These are phyloP conservation scores for Leishmania arabica DNA, from an alignment of 208 protist genomes.

Conservation along the genomic window DNA sequence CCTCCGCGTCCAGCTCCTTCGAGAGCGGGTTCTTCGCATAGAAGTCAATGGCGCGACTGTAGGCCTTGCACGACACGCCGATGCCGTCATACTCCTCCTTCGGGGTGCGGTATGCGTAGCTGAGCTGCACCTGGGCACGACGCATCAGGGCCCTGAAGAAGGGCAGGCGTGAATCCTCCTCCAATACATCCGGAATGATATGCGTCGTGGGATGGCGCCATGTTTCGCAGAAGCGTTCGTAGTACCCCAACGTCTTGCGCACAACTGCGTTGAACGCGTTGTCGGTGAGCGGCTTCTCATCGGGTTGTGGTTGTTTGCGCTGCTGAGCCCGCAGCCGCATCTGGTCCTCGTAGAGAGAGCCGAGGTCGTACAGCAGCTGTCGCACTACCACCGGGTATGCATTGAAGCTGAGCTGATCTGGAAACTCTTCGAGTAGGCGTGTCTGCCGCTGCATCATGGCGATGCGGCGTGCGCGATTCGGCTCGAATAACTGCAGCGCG, in stretches of 20 bases:
- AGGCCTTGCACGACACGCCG: slow-evolving; percentile 44
- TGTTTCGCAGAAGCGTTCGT: slow-evolving; percentile 78
- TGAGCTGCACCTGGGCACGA: slow-evolving; percentile 61
- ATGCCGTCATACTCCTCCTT: slow-evolving; percentile 87
- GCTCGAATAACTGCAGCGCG: slow-evolving; percentile 67
- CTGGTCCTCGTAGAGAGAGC: slow-evolving; percentile 71
- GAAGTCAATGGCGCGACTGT: slow-evolving; percentile 65
- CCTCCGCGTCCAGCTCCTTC: slow-evolving; percentile 15
- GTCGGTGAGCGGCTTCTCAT: slow-evolving; percentile 72
- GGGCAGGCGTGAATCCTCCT: slow-evolving; percentile 72
- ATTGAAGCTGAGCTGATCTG: slow-evolving; percentile 85
- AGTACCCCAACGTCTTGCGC: slow-evolving; percentile 50
- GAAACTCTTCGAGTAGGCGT: slow-evolving; percentile 67
- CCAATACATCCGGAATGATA: slow-evolving; percentile 56
- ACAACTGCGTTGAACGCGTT: slow-evolving; percentile 71
- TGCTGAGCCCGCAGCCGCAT: slow-evolving; percentile 71
- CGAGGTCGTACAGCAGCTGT: slow-evolving; percentile 87
- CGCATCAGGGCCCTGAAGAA: slow-evolving; percentile 85
- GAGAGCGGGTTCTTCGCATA: slow-evolving; percentile 50
- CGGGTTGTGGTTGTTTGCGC: slow-evolving; percentile 32
- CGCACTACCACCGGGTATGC: slow-evolving; percentile 81
- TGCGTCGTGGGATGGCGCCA: slow-evolving; percentile 62
- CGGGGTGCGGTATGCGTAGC: slow-evolving; percentile 38
- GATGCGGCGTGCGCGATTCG: slow-evolving; percentile 53
- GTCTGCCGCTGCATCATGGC: slow-evolving; percentile 80